phyloP scores from a whole-genome alignment of 345 rosid genomes.

The Hibiscus mutabilis region DNA sequence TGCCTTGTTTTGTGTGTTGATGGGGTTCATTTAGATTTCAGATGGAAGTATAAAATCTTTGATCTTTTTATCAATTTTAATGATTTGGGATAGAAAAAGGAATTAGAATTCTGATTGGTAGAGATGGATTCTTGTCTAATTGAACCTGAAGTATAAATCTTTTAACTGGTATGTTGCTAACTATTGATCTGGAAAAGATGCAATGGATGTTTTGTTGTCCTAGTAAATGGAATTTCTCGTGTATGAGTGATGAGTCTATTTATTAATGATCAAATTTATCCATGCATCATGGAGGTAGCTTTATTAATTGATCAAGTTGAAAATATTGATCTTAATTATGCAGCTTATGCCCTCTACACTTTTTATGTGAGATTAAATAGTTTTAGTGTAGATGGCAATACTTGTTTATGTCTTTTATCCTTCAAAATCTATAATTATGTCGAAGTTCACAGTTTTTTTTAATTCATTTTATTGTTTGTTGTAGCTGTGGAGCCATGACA shows the following conservation, averaged over 20 bases:
- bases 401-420: background rate
- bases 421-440: background rate
- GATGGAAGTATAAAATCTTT: background rate
- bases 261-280: background rate
- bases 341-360: background rate
- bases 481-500: conserved; percentile 89
- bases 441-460: background rate
- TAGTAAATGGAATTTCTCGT: background rate
- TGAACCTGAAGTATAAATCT: background rate
- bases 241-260: background rate
- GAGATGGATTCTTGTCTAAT: background rate
- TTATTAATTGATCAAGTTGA: background rate
- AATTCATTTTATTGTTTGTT: conserved; percentile 6
- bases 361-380: background rate
- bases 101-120: background rate
- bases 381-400: background rate
- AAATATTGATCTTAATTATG: background rate
- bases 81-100: background rate
- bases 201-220: background rate
- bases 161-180: background rate
- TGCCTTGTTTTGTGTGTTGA: background rate
- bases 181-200: background rate
- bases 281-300: background rate
- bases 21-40: background rate
- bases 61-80: background rate